These are phyloP conservation scores for Rosa multiflora DNA, from an alignment of 306 rosid species.

Conservation along the genomic window DNA sequence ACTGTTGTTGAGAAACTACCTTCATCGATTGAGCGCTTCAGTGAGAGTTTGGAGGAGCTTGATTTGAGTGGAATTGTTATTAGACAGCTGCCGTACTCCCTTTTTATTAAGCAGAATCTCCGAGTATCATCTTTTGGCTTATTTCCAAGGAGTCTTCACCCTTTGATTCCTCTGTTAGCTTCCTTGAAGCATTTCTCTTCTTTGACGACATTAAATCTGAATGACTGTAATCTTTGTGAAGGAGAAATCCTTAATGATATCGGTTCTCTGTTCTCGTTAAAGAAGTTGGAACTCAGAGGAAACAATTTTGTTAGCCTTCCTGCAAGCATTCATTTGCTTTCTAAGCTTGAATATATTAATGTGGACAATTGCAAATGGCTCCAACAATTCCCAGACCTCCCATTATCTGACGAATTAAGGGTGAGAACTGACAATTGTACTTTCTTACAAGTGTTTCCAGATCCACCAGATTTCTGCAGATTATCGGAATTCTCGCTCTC, in stretches of 20 bases:
- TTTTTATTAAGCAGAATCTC: not conserved
- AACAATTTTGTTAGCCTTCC: too few relatives aligned
- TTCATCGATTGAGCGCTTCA: constrained; percentile 2
- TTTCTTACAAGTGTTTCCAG: too few relatives aligned
- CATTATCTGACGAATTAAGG: too few relatives aligned
- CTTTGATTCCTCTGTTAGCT: not conserved
- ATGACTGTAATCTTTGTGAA: constrained; percentile 12
- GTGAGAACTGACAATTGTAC: too few relatives aligned
- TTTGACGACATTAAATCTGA: constrained; percentile 4
- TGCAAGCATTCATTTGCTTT: too few relatives aligned
- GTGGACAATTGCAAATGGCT: too few relatives aligned
- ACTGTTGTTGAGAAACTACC: constrained; percentile 19
- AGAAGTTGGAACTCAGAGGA: too few relatives aligned
- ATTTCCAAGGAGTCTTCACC: not conserved
- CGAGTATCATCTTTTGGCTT: not conserved
- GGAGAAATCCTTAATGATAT: not conserved
- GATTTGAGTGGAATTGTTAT: not conserved
- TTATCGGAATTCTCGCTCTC: too few relatives aligned
- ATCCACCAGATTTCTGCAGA: too few relatives aligned
- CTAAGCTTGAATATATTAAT: too few relatives aligned
- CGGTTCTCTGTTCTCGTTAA: too few relatives aligned
- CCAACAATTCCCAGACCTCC: too few relatives aligned
- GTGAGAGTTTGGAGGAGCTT: constrained; percentile 9
- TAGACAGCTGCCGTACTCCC: not conserved
- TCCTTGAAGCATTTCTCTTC: constrained; percentile 3